Evolutionary conservation across 1,284 basidiomycete genomes (phyloP), one percentile per base, ranked within the genome.

Genomic region (Puccinia coronata): DNA sequence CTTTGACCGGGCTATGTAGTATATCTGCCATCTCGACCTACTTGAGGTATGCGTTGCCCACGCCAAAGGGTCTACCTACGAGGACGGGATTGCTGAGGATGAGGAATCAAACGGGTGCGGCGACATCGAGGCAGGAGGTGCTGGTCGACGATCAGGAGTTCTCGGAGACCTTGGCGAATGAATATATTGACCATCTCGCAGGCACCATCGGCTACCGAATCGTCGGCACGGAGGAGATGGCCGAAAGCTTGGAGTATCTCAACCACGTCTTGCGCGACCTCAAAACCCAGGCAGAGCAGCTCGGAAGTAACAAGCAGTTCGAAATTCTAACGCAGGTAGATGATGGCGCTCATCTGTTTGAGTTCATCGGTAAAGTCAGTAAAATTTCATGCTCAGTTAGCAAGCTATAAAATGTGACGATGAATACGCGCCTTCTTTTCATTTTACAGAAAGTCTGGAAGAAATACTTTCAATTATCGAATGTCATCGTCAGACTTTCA

Each of bases 121-220:
- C 43, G 43, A 6, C 12, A 47, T 18, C 28, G 23, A 39, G 49
- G 36, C n/a, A n/a, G n/a, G 41, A n/a, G 49, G 8, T 49, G 47
- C 41, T 53, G 14, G 49, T 4, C 5, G 71, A 73, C 31, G 34
- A 76, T 41, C 59, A 47, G 16, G 61, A 49, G 31, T 78, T 80
- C 39, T 80, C 69, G 49, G 83, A 84, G 53, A 65, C 57, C 14
- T 41, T 81, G 59, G 83, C 83, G 28, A 77, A 82, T 20, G 47
- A 67, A 28, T 67, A 83, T 41, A 76, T 84, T 20, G 43, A 82
- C 47, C 73, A 83, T 73, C 76, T 85, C 83, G 6, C 85, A 84
- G 94, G 95, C 85, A 91, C 91, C 43, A 93, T 96, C 82, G 96
- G 96, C 4, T 98, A 92, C 87, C 90, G 96, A 59, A 96, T 93